Conservation (phyloP, 2,329 filamentous ascomycete genomes). For the Dothistroma pini region DNA sequence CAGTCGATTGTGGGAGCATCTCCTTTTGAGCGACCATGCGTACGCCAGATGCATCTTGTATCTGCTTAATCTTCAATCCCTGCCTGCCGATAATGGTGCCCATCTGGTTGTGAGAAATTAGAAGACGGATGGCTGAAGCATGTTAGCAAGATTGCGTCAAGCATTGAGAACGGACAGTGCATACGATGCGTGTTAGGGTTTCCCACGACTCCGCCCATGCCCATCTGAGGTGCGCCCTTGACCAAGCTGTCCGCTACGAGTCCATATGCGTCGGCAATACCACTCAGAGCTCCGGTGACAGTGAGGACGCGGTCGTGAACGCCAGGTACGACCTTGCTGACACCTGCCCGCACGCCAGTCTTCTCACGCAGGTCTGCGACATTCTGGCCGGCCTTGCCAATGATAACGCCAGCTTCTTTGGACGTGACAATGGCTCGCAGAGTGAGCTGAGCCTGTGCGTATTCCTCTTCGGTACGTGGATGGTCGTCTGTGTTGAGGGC, state of each 20-base stretch:
- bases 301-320: conserved; percentile 97
- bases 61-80: conserved; percentile 98
- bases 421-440: conserved; percentile 97
- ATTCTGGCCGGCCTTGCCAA: conserved; percentile 98
- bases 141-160: conserved; percentile 25
- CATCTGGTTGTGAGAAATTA: conserved; percentile 99
- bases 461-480: conserved; percentile 95
- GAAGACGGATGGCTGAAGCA: conserved; percentile 78
- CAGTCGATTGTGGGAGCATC: conserved; percentile 98
- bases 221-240: conserved; percentile 90
- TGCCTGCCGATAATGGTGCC: conserved; percentile 97
- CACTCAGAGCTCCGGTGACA: conserved; percentile 83
- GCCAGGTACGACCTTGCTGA: conserved; percentile 97
- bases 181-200: conserved; percentile 92
- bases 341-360: conserved; percentile 95
- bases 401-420: conserved; percentile 98
- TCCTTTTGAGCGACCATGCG: conserved; percentile 99
- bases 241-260: conserved; percentile 88
- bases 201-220: conserved; percentile 87
- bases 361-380: conserved; percentile 95
- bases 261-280: conserved; percentile 87
- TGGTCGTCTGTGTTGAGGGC: conserved; percentile 56
- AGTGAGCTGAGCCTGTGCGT: conserved; percentile 86
- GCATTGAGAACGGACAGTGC: conserved; percentile 38
- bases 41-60: conserved; percentile 92